Conservation (phyloP, 2,329 filamentous ascomycete species). For the Epichloe gansuensis region DNA sequence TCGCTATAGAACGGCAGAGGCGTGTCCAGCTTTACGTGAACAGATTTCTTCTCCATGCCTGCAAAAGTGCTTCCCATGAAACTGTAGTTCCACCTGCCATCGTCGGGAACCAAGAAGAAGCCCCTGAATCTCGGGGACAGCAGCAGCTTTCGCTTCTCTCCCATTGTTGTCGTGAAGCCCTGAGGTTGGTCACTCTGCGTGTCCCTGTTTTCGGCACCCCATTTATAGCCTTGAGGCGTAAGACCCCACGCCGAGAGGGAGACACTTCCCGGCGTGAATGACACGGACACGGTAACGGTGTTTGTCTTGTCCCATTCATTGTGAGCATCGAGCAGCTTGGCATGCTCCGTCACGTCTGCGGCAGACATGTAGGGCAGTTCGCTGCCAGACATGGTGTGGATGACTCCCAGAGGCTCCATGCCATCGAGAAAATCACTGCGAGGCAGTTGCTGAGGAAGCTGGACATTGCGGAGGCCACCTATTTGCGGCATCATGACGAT, state of each 20-base stretch:
- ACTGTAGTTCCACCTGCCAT: conserved; percentile 89
- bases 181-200: conserved; percentile 82
- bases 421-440: conserved; percentile 80
- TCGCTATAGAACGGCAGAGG: conserved; percentile 85
- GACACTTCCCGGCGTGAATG: conserved; percentile 92
- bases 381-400: conserved; percentile 90
- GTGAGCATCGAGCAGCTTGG: conserved; percentile 77
- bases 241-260: conserved; percentile 89
- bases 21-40: conserved; percentile 89
- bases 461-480: conserved; percentile 81
- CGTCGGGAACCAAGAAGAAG: conserved; percentile 91
- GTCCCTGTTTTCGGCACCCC: conserved; percentile 95
- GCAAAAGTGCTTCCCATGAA: conserved; percentile 91
- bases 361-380: conserved; percentile 95
- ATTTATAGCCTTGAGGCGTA: conserved; percentile 85
- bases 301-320: conserved; percentile 56
- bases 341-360: conserved; percentile 85
- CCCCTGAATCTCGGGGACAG: conserved; percentile 88
- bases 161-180: conserved; percentile 84
- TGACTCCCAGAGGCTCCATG: conserved; percentile 84
- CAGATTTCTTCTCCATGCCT: conserved; percentile 75
- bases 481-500: conserved; percentile 98
- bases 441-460: conserved; percentile 78
- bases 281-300: conserved; percentile 87
- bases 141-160: conserved; percentile 87